Percentiles rank a stretch among this genome's conserved stretches.
These are phyloP conservation scores for Wallemia ichthyophaga DNA, from an alignment of 1,284 basidiomycete genomes.

Conservation along the genomic window DNA sequence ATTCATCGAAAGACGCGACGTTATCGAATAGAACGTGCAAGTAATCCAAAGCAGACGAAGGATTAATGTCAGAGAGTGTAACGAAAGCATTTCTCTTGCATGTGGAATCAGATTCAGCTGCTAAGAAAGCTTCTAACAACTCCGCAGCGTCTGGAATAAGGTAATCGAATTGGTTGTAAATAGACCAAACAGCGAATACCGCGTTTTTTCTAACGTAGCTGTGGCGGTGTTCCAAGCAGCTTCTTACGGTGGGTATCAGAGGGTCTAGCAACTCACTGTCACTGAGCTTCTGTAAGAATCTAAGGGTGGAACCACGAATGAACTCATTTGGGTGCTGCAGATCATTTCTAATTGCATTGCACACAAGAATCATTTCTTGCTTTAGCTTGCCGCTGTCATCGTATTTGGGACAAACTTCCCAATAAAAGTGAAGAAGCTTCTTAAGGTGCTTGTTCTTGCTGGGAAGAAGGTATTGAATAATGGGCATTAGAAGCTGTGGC, in stretches of 20 bases:
- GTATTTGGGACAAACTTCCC: constrained; percentile 97
- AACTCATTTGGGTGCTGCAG: constrained; percentile 99
- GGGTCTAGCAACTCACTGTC: constrained; percentile 89
- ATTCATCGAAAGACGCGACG: constrained; percentile 58
- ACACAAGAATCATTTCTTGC: constrained; percentile 99
- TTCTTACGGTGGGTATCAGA: constrained; percentile 66
- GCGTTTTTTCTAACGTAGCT: constrained; percentile 97
- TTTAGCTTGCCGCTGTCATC: constrained; percentile 92
- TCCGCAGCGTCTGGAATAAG: constrained; percentile 93
- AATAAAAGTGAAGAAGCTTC: constrained; percentile 95
- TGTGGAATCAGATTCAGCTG: constrained; percentile 82
- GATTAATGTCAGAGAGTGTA: constrained; percentile 63
- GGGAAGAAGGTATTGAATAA: constrained; percentile 93
- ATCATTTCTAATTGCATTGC: constrained; percentile 93
- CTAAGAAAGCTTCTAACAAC: constrained; percentile 84
- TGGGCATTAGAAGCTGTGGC: constrained; percentile 80
- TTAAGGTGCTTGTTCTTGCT: constrained; percentile 89
- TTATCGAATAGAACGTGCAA: constrained; percentile 58
- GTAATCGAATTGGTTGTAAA: constrained; percentile 76
- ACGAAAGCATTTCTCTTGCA: constrained; percentile 96
- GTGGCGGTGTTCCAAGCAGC: constrained; percentile 90
- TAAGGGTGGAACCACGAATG: constrained; percentile 83
- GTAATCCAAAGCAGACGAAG: constrained; percentile 74
- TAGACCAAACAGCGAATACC: constrained; percentile 79
- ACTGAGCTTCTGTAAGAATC: constrained; percentile 85